A percentile compares a stretch with the other conserved stretches of the same genome.
These are phyloP conservation scores for Fusarium domesticum DNA, from an alignment of 2,329 filamentous ascomycete species.

Conservation along the genomic window DNA sequence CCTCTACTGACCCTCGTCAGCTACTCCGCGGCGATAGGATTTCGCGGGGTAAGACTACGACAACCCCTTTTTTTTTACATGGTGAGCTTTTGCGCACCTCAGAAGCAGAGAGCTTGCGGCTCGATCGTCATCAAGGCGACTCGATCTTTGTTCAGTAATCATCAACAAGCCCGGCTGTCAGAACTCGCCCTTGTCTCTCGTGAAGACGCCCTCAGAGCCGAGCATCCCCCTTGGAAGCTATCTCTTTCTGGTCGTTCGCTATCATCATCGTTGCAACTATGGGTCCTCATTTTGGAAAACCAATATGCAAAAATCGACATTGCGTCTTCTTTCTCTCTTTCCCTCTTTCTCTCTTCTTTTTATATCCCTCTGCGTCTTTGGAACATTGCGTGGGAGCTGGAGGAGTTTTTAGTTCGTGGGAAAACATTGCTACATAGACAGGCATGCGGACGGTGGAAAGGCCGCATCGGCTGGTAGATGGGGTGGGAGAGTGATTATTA, in stretches of 20 bases:
- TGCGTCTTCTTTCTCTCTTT: background rate
- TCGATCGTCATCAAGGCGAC: background rate
- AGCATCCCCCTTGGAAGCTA: background rate
- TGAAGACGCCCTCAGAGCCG: background rate
- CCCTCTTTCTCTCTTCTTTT: background rate
- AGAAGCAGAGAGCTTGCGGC: background rate
- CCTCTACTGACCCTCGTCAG: slow-evolving; percentile 44
- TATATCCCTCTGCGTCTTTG: background rate
- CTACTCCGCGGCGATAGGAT: slow-evolving; percentile 47
- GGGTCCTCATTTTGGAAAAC: slow-evolving; percentile 4
- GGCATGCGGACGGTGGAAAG: slow-evolving; percentile 9
- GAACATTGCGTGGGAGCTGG: slow-evolving; percentile 31
- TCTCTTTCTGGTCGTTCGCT: background rate
- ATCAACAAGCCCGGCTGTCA: background rate
- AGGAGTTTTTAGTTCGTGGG: slow-evolving; percentile 24
- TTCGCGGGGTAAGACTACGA: slow-evolving; percentile 35
- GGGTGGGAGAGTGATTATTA: too few relatives aligned
- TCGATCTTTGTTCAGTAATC: background rate
- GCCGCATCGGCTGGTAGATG: background rate
- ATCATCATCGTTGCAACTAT: background rate
- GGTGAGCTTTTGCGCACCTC: background rate
- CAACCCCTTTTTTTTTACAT: slow-evolving; percentile 8
- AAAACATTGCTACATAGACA: slow-evolving; percentile 21
- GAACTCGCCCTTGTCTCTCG: background rate
- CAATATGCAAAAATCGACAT: too few relatives aligned